These are phyloP conservation scores for Berkeleyomyces basicola DNA, from an alignment of 2,329 filamentous ascomycete genomes.

Conservation along the genomic window DNA sequence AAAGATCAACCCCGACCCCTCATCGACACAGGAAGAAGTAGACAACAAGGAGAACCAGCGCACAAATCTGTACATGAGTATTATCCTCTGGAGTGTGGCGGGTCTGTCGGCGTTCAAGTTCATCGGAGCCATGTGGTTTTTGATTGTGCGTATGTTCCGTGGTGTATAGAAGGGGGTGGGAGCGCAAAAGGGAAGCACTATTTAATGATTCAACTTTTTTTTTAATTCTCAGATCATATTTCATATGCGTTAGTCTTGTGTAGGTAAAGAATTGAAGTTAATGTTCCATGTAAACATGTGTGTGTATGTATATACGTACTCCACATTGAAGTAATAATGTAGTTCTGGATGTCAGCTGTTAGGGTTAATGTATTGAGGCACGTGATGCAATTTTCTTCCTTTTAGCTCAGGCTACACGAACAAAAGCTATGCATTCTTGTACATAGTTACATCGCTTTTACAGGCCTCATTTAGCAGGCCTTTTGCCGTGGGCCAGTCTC, in stretches of 20 bases:
- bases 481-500: no score
- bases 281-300: no score
- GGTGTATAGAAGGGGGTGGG: constrained; percentile 32
- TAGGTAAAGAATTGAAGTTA: not conserved
- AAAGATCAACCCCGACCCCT: constrained; percentile 33
- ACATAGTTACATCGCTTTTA: not conserved
- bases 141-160: constrained; percentile 75
- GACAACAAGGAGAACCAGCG: constrained; percentile 32
- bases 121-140: constrained; percentile 75
- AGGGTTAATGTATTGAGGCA: not conserved
- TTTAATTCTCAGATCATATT: not conserved
- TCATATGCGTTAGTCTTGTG: not conserved
- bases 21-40: constrained; percentile 20
- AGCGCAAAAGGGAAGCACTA: not conserved
- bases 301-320: no score
- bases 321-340: no score
- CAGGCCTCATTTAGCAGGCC: not conserved
- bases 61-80: constrained; percentile 67
- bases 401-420: no score
- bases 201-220: not conserved
- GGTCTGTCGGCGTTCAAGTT: constrained; percentile 75
- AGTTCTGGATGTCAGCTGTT: not conserved
- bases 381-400: no score
- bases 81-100: constrained; percentile 81
- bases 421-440: not conserved